phyloP scores from a whole-genome alignment of 345 rosid species.

The Viola odorata region DNA sequence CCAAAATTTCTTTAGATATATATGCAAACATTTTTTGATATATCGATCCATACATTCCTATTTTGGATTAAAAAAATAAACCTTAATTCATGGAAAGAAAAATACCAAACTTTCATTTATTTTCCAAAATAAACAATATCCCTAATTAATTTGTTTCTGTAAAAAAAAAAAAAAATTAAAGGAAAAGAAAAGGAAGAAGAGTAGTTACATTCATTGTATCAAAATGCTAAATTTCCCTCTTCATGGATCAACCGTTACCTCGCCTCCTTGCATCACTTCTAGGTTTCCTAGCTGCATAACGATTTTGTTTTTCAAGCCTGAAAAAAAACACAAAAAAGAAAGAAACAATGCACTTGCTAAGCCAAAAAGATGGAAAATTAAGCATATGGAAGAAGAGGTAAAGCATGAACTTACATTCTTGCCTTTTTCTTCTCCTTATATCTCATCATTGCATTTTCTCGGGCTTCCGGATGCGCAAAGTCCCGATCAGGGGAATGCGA shows the following conservation, averaged over 20 bases:
- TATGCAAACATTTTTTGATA: too few relatives aligned
- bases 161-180: too few relatives aligned
- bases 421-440: conserved; percentile 64
- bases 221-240: conserved; percentile 24
- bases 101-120: background rate
- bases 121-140: background rate
- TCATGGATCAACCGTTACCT: conserved; percentile 22
- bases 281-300: conserved; percentile 24
- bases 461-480: conserved; percentile 28
- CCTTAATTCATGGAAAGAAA: background rate
- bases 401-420: conserved; percentile 38
- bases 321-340: background rate
- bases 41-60: too few relatives aligned
- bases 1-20: too few relatives aligned
- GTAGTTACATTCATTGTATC: conserved; percentile 18
- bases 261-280: conserved; percentile 25
- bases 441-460: conserved; percentile 47
- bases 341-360: background rate
- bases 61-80: background rate
- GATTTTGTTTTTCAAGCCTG: conserved; percentile 34
- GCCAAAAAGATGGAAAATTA: background rate
- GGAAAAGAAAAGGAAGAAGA: background rate
- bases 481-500: conserved; percentile 29
- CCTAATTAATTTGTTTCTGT: background rate
- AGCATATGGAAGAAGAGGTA: conserved; percentile 1